A percentile compares a stretch with the other conserved stretches of the same genome.
These are phyloP conservation scores for Acacia confusa DNA, from an alignment of 306 rosid species.

Conservation along the genomic window DNA sequence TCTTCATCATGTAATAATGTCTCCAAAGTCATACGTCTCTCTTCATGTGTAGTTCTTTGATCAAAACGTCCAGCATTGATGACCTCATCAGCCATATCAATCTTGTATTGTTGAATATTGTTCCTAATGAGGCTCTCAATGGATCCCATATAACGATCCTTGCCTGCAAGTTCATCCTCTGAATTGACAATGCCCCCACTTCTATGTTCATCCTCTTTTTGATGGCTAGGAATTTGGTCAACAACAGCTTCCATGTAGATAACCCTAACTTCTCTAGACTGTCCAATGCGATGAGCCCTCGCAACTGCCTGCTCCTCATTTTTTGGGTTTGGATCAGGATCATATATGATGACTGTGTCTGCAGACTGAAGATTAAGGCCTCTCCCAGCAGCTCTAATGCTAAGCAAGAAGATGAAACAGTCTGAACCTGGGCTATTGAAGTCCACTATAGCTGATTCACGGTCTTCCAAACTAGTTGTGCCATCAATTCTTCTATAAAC, in stretches of 20 bases:
- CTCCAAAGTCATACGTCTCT: slow-evolving; percentile 91
- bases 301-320: slow-evolving; percentile 99
- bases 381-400: slow-evolving; percentile 98
- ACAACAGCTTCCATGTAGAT: slow-evolving; percentile 99
- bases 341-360: slow-evolving; percentile 94
- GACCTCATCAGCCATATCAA: slow-evolving; percentile 99
- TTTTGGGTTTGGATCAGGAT: slow-evolving; percentile 98
- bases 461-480: slow-evolving; percentile 96
- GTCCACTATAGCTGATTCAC: slow-evolving; percentile 95
- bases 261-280: slow-evolving; percentile 91
- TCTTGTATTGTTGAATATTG: slow-evolving; percentile 94
- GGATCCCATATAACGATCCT: slow-evolving; percentile 95
- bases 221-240: slow-evolving; percentile 84
- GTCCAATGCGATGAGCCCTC: slow-evolving; percentile 99
- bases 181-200: slow-evolving; percentile 77
- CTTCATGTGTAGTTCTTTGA: slow-evolving; percentile 98
- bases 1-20: slow-evolving; percentile 95
- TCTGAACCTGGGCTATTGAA: slow-evolving; percentile 78
- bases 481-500: slow-evolving; percentile 91
- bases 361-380: slow-evolving; percentile 99
- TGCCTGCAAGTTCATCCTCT: slow-evolving; percentile 96
- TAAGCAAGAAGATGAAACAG: slow-evolving; percentile 95
- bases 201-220: slow-evolving; percentile 89
- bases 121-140: slow-evolving; percentile 94
- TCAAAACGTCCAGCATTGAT: slow-evolving; percentile 99